Percentiles rank a stretch among this genome's conserved stretches.
phyloP scores from a whole-genome alignment of 1,284 basidiomycete genomes.

The Vanrija pseudolonga region DNA sequence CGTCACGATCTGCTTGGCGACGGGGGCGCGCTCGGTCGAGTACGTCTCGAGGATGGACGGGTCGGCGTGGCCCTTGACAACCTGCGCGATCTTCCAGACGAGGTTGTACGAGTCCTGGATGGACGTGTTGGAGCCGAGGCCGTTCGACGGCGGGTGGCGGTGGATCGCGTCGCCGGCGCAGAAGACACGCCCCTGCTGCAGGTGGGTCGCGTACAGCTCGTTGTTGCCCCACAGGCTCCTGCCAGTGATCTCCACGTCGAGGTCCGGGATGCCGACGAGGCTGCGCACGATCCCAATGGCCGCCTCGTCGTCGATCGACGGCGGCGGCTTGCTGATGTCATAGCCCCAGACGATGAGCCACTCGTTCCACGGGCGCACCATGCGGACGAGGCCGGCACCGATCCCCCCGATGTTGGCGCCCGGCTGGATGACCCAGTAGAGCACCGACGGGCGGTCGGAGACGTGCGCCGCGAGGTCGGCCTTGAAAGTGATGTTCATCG shows the following conservation, averaged over 20 bases:
- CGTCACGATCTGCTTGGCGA: conserved; percentile 17
- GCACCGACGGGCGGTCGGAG: conserved; percentile 8
- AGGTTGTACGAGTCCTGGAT: conserved; percentile 20
- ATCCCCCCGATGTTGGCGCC: conserved; percentile 16
- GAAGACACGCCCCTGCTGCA: conserved; percentile 14
- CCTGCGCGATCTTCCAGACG: conserved; percentile 14
- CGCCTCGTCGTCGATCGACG: conserved; percentile 8
- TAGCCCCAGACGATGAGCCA: conserved; percentile 17
- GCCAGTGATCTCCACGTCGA: conserved; percentile 15
- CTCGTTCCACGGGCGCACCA: conserved; percentile 18
- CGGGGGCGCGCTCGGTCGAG: conserved; percentile 9
- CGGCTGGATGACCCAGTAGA: conserved; percentile 19
- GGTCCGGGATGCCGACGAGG: conserved; percentile 15
- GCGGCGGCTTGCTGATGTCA: conserved; percentile 11
- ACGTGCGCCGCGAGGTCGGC: conserved; percentile 10
- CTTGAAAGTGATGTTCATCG: conserved; percentile 20
- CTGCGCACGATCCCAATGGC: conserved; percentile 9
- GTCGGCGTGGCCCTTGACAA: conserved; percentile 5
- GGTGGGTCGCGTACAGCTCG: conserved; percentile 12
- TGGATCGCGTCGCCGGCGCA: conserved; percentile 16
- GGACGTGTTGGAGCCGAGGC: conserved; percentile 15
- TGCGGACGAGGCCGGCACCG: conserved; percentile 14
- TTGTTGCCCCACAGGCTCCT: conserved; percentile 18
- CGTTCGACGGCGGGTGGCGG: conserved; percentile 17
- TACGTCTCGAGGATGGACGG: conserved; percentile 14